A percentile compares a stretch with the other conserved stretches of the same genome.
Evolutionary conservation across 495 filamentous ascomycete species (phyloP).

Genomic region (Glarea lozoyensis): DNA sequence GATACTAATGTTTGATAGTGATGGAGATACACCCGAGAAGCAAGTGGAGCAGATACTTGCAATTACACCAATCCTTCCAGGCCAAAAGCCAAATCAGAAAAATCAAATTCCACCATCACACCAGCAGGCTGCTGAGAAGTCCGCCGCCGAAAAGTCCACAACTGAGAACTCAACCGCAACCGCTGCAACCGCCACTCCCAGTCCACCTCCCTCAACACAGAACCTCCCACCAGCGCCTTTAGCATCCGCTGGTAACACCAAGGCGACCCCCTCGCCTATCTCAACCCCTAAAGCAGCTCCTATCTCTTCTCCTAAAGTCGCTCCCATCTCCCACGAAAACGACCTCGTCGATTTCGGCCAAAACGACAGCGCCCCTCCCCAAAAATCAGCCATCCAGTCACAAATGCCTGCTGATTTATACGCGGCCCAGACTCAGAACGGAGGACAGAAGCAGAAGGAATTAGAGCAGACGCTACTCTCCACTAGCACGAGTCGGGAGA

Average conservation of each 20-base stretch:
- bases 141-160: constrained; percentile 4
- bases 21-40: constrained; percentile 56
- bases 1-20: constrained; percentile 41
- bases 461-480: constrained; percentile 30
- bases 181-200: not conserved
- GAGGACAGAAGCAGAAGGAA: constrained; percentile 23
- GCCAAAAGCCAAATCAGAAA: constrained; percentile 44
- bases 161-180: not conserved
- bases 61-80: constrained; percentile 76
- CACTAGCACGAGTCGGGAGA: constrained; percentile 29
- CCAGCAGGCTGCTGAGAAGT: too few relatives aligned
- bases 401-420: constrained; percentile 8
- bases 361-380: constrained; percentile 17
- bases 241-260: not conserved
- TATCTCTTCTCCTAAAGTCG: too few relatives aligned
- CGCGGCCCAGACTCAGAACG: constrained; percentile 7
- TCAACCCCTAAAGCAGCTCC: too few relatives aligned
- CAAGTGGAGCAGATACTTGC: constrained; percentile 78
- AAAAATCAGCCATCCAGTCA: not conserved
- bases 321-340: too few relatives aligned
- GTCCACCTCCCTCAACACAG: not conserved
- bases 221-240: not conserved
- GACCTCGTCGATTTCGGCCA: constrained; percentile 41
- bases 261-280: too few relatives aligned
- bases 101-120: constrained; percentile 29